Percentiles rank a stretch among this genome's conserved stretches.
phyloP scores from a whole-genome alignment of 345 rosid genomes.

The Heritiera fomes region DNA sequence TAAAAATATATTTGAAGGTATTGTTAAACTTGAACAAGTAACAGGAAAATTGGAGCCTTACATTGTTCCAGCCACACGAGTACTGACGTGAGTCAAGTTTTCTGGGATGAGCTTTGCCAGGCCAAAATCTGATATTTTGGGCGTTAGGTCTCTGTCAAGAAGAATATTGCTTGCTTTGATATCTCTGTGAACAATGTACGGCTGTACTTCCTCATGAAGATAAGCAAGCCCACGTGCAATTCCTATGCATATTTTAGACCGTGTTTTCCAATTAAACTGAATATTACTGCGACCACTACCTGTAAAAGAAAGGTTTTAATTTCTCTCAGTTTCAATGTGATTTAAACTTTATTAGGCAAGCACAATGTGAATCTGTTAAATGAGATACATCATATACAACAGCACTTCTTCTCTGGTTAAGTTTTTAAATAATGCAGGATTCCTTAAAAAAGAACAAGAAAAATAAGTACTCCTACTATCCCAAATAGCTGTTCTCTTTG shows the following conservation, averaged over 20 bases:
- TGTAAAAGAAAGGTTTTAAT: slow-evolving; percentile 31
- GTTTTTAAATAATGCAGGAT: not conserved
- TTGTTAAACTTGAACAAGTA: not conserved
- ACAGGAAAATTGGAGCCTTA: slow-evolving; percentile 40
- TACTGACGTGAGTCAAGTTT: slow-evolving; percentile 86
- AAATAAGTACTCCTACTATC: not conserved
- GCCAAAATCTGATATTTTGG: slow-evolving; percentile 96
- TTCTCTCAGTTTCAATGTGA: slow-evolving; percentile 15
- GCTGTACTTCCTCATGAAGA: slow-evolving; percentile 85
- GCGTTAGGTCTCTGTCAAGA: slow-evolving; percentile 69
- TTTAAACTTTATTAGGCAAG: not conserved
- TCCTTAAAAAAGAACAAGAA: not conserved
- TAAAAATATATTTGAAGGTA: not conserved
- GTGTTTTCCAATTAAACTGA: slow-evolving; percentile 75
- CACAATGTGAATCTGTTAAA: not conserved
- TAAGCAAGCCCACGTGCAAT: slow-evolving; percentile 83
- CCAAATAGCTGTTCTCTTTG: not conserved
- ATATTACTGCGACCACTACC: slow-evolving; percentile 55
- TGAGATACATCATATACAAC: not conserved
- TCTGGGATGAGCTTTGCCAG: slow-evolving; percentile 90
- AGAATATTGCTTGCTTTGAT: slow-evolving; percentile 97
- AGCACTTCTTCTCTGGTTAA: not conserved
- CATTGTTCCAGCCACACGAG: slow-evolving; percentile 99
- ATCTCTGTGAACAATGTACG: slow-evolving; percentile 85
- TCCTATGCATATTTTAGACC: slow-evolving; percentile 71